Conservation (phyloP, 805 yeast species). For the Pichia californica region DNA sequence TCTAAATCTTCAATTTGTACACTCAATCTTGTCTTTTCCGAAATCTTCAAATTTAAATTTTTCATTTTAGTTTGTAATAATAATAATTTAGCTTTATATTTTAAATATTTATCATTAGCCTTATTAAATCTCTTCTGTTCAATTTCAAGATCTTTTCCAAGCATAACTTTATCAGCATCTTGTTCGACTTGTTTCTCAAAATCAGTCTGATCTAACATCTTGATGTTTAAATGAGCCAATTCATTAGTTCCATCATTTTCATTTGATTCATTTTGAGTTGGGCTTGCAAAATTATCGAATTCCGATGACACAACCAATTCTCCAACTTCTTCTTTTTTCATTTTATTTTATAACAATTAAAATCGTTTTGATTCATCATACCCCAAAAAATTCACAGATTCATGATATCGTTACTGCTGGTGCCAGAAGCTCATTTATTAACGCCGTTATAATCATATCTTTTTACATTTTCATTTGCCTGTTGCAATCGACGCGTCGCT, state of each 20-base stretch:
- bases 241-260: constrained; percentile 10
- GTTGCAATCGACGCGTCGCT: no score
- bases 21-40: constrained; percentile 49
- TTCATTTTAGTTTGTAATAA: constrained; percentile 42
- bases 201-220: constrained; percentile 69
- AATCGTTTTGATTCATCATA: no score
- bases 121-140: constrained; percentile 74
- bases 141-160: constrained; percentile 57
- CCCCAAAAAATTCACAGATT: no score
- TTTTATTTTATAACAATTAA: no score
- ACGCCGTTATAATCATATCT: no score
- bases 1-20: constrained; percentile 49
- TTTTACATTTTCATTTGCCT: no score
- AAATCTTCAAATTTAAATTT: constrained; percentile 54
- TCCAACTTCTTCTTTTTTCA: not conserved
- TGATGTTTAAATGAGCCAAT: constrained; percentile 41
- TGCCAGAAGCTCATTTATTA: no score
- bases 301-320: no score
- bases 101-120: constrained; percentile 42
- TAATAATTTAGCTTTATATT: constrained; percentile 37
- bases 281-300: no score
- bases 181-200: constrained; percentile 69
- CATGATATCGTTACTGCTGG: no score
- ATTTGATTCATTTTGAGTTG: no score
- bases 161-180: constrained; percentile 58